Evolutionary conservation across 106 monocot species (phyloP), one percentile per base, ranked within the genome.

Genomic region (Allium fistulosum): DNA sequence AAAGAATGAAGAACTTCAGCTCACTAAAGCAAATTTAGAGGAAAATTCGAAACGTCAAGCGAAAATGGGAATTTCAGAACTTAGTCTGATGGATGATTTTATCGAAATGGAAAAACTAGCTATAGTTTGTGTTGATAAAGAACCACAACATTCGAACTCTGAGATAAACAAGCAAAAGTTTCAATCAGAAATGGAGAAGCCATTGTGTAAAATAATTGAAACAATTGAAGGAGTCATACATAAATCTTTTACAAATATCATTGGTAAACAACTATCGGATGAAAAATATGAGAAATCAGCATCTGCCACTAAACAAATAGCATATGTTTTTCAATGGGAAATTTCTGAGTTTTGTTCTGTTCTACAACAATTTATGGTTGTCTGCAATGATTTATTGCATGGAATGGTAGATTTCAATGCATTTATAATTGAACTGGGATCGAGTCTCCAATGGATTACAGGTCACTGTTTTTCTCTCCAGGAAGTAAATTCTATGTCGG

Each of bases 1-100:
- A 72, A 84, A 82, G 72, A 82, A 75, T 26, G 69, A 47, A 72
- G 88, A 91, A 46, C 62, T 87, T 16, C 77, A 84, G 37, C 47
- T 65, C 72, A 11, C 78, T 68, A 56, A 72, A 79, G 17, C 52
- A 55, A 27, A 83, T 83, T 80, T 87, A 8, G 79, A 75, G 50
- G 76, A 84, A 22, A 66, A 71, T 14, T 65, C 67, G n/a, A 81
- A 71, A 59, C 68, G 67, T 51, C 83, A 81, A 63, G 65, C 68
- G 62, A 75, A 66, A 51, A 56, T 63, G 2, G 78, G 60, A 53
- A 15, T 74, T 58, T 83, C 81, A 9, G 83, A 90, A 12, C 28
- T 84, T 69, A 83, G 83, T 74, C 81, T 86, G 62, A 81, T 84
- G 81, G 81, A 86, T 77, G 90, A 90, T 77, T 90, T 90, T 75